Base-by-base conservation (phyloP, 2,329 filamentous ascomycete genomes). In the Alternaria rosae region DNA sequence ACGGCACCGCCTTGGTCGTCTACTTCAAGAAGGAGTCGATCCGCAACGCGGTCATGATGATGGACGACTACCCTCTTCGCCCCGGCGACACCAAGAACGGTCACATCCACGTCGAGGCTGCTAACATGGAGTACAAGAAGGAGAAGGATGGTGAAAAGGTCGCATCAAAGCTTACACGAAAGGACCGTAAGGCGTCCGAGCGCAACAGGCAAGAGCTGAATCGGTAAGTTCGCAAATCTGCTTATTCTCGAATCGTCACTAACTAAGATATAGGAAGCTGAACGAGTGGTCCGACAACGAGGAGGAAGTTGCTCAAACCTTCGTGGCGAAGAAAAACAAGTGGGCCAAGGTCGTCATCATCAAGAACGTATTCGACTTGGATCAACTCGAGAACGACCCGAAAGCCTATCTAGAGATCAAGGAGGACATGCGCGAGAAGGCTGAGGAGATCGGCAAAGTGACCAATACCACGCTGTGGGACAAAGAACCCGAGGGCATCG, bases 11-110 rank as follows among this genome's bases (percentile, higher is more conserved):
- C 3, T 85, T 99, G 30, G 85, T 99, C 57, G 92, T 98, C 35
- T 99, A 96, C 82, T 97, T 97, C 86, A 92, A 95, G 71, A 91
- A 93, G 0, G 93, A 97, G 76, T 96, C 92, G n/a, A 94, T 99
- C 61, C 84, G 91, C 43, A 90, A 93, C 82, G 92, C 92, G 45
- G 91, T 94, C 67, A 88, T 90, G 82, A 85, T 95, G 72, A 85
- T 93, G 12, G 92, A 96, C 78, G 92, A 93, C 72, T 91, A 90
- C 5, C 89, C 93, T 69, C 95, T 98, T 73, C 87, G 94, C 60
- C 84, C 91, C 62, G 79, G 90, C 71, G 70, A 76, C 17, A 65
- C 65, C 23, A 61, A 66, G 1, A 69, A 84, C 76, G 82, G 82
- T 57, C 25, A 85, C 62, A 97, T 97, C 85, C 86, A 85, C 53